These are phyloP conservation scores for Protomyces gravidus DNA, from an alignment of 1,139 yeast genomes.

Conservation along the genomic window DNA sequence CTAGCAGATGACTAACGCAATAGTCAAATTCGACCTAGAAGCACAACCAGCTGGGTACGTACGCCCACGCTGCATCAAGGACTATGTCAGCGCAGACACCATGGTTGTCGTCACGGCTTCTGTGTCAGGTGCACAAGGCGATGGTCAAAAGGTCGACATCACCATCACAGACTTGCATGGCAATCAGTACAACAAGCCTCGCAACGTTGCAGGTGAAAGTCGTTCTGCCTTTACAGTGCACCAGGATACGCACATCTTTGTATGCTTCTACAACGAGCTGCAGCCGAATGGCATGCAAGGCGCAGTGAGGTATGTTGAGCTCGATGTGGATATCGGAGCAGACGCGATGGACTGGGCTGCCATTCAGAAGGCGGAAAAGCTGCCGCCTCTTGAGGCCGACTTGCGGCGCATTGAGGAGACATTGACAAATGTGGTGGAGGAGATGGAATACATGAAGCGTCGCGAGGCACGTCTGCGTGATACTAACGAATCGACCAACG, in stretches of 20 bases:
- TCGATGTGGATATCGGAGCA: slow-evolving; percentile 92
- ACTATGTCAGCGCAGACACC: slow-evolving; percentile 77
- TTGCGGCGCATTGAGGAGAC: slow-evolving; percentile 76
- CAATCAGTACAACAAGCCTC: slow-evolving; percentile 43
- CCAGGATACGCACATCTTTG: slow-evolving; percentile 77
- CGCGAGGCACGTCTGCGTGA: slow-evolving; percentile 93
- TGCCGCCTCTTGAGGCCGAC: slow-evolving; percentile 88
- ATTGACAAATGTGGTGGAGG: slow-evolving; percentile 71
- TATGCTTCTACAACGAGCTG: slow-evolving; percentile 75
- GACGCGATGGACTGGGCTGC: slow-evolving; percentile 98
- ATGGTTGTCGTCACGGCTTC: slow-evolving; percentile 76
- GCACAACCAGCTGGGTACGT: slow-evolving; percentile 32
- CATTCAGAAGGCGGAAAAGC: slow-evolving; percentile 83
- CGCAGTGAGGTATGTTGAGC: slow-evolving; percentile 55
- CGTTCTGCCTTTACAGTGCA: slow-evolving; percentile 78
- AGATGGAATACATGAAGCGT: slow-evolving; percentile 71
- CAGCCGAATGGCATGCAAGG: slow-evolving; percentile 28
- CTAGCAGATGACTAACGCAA: not conserved
- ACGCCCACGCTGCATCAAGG: slow-evolving; percentile 73
- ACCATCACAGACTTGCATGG: slow-evolving; percentile 54
- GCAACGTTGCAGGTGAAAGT: slow-evolving; percentile 50
- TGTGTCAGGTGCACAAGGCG: slow-evolving; percentile 69
- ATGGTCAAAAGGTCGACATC: slow-evolving; percentile 48
- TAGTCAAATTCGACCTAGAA: slow-evolving; percentile 21
- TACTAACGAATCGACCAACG: slow-evolving; percentile 90